These are phyloP conservation scores for Fusarium compactum DNA, from an alignment of 2,329 filamentous ascomycete genomes.

Conservation along the genomic window DNA sequence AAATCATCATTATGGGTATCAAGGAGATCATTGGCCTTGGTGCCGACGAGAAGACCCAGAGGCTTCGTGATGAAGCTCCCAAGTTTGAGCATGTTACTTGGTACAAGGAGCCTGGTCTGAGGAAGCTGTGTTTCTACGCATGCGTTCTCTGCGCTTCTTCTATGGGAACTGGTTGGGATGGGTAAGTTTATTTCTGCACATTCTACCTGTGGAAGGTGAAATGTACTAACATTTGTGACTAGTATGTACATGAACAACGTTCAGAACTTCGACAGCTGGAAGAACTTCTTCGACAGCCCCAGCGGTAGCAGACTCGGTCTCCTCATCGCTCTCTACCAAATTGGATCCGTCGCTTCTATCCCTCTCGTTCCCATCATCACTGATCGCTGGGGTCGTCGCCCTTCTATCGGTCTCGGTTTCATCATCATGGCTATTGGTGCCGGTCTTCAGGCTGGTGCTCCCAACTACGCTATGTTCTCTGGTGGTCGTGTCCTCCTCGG, in stretches of 20 bases:
- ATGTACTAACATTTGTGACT: conserved; percentile 66
- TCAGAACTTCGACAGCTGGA: conserved; percentile 67
- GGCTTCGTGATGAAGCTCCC: conserved; percentile 57
- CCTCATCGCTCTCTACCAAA: conserved; percentile 64
- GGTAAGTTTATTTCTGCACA: conserved; percentile 59
- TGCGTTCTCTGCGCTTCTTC: conserved; percentile 26
- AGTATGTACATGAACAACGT: conserved; percentile 61
- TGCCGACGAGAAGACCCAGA: conserved; percentile 27
- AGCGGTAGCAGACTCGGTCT: conserved; percentile 60
- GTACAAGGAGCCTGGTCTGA: conserved; percentile 67
- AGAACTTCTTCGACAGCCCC: conserved; percentile 57
- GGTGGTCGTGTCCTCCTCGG: conserved; percentile 60
- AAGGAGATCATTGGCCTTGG: conserved; percentile 29
- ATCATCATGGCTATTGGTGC: conserved; percentile 56
- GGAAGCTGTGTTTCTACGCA: conserved; percentile 61
- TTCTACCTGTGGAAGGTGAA: conserved; percentile 58
- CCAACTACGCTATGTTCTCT: conserved; percentile 57
- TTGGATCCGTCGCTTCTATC: conserved; percentile 61
- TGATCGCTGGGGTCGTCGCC: conserved; percentile 58
- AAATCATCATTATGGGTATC: conserved; percentile 20
- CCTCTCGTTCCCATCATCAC: conserved; percentile 61
- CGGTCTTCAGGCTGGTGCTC: conserved; percentile 51
- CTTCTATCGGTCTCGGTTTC: conserved; percentile 58
- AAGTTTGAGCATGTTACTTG: conserved; percentile 67
- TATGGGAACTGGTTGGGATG: conserved; percentile 34